A percentile compares a stretch with the other conserved stretches of the same genome.
phyloP scores from a whole-genome alignment of 129 eudicot species.

The Oenanthe sinensis region DNA sequence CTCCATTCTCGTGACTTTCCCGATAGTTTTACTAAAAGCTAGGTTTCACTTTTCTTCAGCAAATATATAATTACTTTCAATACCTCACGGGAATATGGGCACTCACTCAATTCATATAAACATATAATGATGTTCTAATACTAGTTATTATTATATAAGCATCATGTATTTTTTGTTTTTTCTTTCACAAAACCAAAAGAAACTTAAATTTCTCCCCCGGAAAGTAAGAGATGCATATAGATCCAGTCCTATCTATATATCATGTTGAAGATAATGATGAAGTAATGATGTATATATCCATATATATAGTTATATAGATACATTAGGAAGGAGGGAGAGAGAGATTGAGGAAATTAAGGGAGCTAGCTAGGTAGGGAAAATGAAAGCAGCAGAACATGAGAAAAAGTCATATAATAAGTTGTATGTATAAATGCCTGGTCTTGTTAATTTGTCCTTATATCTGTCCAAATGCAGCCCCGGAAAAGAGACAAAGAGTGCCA shows the following conservation, averaged over 20 bases:
- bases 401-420: slow-evolving; percentile 36
- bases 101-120: background rate
- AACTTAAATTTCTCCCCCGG: slow-evolving; percentile 25
- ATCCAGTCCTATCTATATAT: slow-evolving; percentile 4
- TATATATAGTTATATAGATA: too few species aligned
- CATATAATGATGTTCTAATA: background rate
- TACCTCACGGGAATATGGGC: background rate
- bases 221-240: slow-evolving; percentile 31
- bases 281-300: slow-evolving; percentile 6
- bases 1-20: slow-evolving; percentile 1
- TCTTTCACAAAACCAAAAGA: slow-evolving; percentile 11
- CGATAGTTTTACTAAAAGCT: background rate
- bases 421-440: slow-evolving; percentile 34
- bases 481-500: slow-evolving; percentile 99
- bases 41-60: background rate
- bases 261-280: slow-evolving; percentile 65
- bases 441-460: slow-evolving; percentile 35
- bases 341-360: background rate
- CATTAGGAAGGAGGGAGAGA: background rate
- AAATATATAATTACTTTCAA: background rate
- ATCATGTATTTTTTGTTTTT: background rate
- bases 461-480: slow-evolving; percentile 69
- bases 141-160: background rate
- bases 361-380: background rate
- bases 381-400: slow-evolving; percentile 19